Evolutionary conservation across 495 filamentous ascomycete genomes (phyloP).

Genomic region (Penicillium macrosclerotiorum): DNA sequence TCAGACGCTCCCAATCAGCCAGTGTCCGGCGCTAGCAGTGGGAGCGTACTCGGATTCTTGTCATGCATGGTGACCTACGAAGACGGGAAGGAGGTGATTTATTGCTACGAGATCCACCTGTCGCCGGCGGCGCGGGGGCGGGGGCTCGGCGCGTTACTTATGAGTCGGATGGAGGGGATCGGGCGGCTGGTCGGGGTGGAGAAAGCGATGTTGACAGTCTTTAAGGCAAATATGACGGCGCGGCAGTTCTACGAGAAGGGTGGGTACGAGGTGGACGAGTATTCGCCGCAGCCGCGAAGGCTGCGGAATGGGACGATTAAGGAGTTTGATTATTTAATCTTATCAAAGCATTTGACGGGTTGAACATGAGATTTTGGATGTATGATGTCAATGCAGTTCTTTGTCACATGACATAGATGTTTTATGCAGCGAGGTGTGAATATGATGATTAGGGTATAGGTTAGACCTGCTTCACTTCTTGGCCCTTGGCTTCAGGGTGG

Average conservation of each 20-base stretch:
- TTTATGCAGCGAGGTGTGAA: slow-evolving; percentile 3
- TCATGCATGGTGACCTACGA: slow-evolving; percentile 86
- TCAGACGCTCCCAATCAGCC: background rate
- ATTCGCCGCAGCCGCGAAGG: slow-evolving; percentile 59
- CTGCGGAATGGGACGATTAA: slow-evolving; percentile 64
- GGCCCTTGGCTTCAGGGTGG: slow-evolving; percentile 82
- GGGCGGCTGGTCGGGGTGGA: slow-evolving; percentile 47
- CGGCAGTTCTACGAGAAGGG: slow-evolving; percentile 63
- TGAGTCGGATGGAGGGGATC: slow-evolving; percentile 41
- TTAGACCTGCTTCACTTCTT: slow-evolving; percentile 83
- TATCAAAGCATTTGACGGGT: slow-evolving; percentile 57
- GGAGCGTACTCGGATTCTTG: slow-evolving; percentile 59
- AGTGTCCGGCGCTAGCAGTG: background rate
- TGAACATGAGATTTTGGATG: background rate
- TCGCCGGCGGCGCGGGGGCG: slow-evolving; percentile 47
- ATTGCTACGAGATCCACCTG: slow-evolving; percentile 88
- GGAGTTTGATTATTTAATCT: slow-evolving; percentile 65
- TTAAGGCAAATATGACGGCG: slow-evolving; percentile 61
- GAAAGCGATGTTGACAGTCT: slow-evolving; percentile 86
- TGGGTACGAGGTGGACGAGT: slow-evolving; percentile 68
- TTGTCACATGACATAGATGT: slow-evolving; percentile 1
- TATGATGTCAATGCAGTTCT: background rate
- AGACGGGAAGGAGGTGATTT: slow-evolving; percentile 68
- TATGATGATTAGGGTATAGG: slow-evolving; percentile 14
- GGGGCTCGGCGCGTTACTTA: slow-evolving; percentile 41